Evolutionary conservation across 495 filamentous ascomycete genomes (phyloP), one percentile per base, ranked within the genome.

Genomic region (Parathielavia hyrcaniae): DNA sequence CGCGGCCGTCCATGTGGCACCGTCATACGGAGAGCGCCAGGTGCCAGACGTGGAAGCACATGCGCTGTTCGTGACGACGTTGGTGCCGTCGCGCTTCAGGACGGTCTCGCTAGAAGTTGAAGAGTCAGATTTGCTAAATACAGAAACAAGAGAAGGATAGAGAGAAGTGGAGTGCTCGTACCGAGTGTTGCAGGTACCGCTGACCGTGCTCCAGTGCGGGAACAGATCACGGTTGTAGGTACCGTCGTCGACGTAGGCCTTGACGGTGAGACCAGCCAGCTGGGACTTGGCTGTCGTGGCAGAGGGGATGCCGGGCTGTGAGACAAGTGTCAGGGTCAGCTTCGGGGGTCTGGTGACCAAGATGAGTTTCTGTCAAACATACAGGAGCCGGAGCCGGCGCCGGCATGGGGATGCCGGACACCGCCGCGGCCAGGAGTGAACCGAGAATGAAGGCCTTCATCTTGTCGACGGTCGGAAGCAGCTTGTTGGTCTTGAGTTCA

Each of bases 1-100:
- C 0, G 84, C 75, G 6, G 70, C 69, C 0, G 83, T 85, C 86
- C 86, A 89, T 4, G 75, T 84, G 0, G 72, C 84, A 1, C 86
- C 85, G 61, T 90, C 87, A 65, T 84, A 90, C 1, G 83, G 83
- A 20, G 78, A 83, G 19, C 61, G 70, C 87, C 87, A 90, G 11
- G 67, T 71, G 5, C 87, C 87, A 30, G 73, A 78, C 5, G 75
- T 82, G 0, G 82, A 68, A 5, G 77, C 67, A 64, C 87, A 90
- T 55, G 74, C 70, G 14, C 64, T 71, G 58, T 74, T 71, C 34
- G 71, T 68, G 12, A 69, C 67, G 23, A 89, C 81, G 65, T 69
- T 68, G 11, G 75, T 79, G 49, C 85, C 87, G 61, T 90, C 87
- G 19, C 87, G 85, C 66, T 79, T 78, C 4, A 90, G 72, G 50